These are phyloP conservation scores for Musa troglodytarum DNA, from an alignment of 176 grass and related monocot genomes.

Conservation along the genomic window DNA sequence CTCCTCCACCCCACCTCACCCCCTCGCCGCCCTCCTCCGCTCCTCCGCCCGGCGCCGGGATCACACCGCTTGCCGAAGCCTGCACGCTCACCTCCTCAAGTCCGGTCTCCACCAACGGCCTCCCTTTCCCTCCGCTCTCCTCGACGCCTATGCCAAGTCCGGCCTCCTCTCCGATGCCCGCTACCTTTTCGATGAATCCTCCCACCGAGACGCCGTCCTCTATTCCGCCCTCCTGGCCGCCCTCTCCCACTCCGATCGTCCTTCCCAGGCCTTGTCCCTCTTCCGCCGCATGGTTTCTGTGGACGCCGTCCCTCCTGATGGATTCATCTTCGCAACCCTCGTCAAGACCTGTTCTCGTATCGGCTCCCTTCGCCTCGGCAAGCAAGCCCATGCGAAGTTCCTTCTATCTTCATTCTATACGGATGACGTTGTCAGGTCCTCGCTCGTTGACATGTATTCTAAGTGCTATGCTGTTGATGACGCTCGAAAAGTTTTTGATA, in stretches of 20 bases:
- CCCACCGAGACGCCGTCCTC: slow-evolving; percentile 38
- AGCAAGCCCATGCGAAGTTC: slow-evolving; percentile 55
- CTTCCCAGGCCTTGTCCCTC: slow-evolving; percentile 29
- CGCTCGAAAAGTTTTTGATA: slow-evolving; percentile 65
- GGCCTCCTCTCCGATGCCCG: slow-evolving; percentile 36
- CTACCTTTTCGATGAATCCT: slow-evolving; percentile 42
- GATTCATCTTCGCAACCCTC: slow-evolving; percentile 56
- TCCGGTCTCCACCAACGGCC: slow-evolving; percentile 18
- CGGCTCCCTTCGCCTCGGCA: slow-evolving; percentile 46
- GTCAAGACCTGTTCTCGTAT: slow-evolving; percentile 33
- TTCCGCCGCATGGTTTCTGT: slow-evolving; percentile 43
- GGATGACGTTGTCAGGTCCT: slow-evolving; percentile 62
- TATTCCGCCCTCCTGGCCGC: slow-evolving; percentile 62
- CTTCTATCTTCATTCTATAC: slow-evolving; percentile 26
- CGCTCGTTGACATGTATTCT: slow-evolving; percentile 78
- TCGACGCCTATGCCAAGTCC: slow-evolving; percentile 40
- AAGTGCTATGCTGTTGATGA: slow-evolving; percentile 42
- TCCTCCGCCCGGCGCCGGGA: slow-evolving; percentile 19
- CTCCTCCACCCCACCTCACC: not conserved
- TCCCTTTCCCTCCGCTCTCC: slow-evolving; percentile 29
- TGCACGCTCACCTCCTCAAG: slow-evolving; percentile 57
- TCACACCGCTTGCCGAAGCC: slow-evolving; percentile 11
- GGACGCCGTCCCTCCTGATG: slow-evolving; percentile 47
- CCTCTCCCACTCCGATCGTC: slow-evolving; percentile 35
- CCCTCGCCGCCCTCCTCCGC: slow-evolving; percentile 21